Percentiles rank a stretch among this genome's conserved stretches.
These are phyloP conservation scores for Fusarium illudens DNA, from an alignment of 2,329 filamentous ascomycete species.

Conservation along the genomic window DNA sequence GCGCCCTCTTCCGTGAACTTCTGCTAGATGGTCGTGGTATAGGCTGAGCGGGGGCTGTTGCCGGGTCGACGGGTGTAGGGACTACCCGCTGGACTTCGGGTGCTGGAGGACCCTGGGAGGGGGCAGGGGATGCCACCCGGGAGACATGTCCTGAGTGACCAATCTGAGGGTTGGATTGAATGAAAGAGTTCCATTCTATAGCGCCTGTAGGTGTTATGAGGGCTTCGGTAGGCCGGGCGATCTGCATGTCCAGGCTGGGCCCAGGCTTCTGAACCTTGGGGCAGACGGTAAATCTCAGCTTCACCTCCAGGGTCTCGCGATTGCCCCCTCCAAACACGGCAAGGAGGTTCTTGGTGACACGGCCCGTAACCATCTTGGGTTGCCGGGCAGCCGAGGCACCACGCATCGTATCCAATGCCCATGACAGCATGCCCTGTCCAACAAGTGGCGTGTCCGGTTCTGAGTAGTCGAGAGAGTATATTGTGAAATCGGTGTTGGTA, in stretches of 20 bases:
- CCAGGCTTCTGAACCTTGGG: constrained; percentile 59
- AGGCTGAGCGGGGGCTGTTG: constrained; percentile 34
- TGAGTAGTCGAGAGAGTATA: constrained; percentile 96
- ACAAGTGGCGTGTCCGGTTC: constrained; percentile 93
- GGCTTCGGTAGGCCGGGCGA: constrained; percentile 42
- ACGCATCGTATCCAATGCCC: constrained; percentile 67
- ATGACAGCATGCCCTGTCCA: constrained; percentile 94
- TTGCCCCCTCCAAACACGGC: constrained; percentile 84
- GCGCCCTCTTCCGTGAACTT: constrained; percentile 57
- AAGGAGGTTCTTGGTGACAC: constrained; percentile 85
- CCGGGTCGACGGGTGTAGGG: constrained; percentile 45
- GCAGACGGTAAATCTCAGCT: constrained; percentile 83
- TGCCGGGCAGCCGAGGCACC: constrained; percentile 59
- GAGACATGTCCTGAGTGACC: constrained; percentile 49
- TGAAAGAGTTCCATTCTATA: constrained; percentile 79
- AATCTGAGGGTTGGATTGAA: constrained; percentile 73
- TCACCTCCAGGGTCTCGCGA: constrained; percentile 92
- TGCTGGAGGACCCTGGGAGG: constrained; percentile 44
- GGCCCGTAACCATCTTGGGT: constrained; percentile 83
- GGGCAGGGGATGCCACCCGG: constrained; percentile 49
- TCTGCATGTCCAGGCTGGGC: constrained; percentile 38
- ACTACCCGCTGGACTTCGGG: constrained; percentile 49
- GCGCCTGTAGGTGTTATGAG: constrained; percentile 66
- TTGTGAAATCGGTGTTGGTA: constrained; percentile 89
- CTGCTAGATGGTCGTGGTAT: constrained; percentile 68